Evolutionary conservation across 2,329 filamentous ascomycete genomes (phyloP).

Genomic region (Zalaria sp.): DNA sequence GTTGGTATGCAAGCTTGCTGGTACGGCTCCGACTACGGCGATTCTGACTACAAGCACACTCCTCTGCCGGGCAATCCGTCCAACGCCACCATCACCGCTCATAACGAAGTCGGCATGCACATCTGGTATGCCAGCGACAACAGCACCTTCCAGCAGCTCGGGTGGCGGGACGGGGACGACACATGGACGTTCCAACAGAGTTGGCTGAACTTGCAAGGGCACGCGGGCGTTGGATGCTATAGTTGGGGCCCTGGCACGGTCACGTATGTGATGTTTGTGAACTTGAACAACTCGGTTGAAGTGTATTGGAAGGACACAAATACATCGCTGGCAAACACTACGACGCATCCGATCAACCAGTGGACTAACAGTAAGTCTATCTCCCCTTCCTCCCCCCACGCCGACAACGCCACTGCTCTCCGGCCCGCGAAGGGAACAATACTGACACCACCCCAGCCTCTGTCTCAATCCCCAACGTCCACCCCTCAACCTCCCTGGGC

Average conservation of each 20-base stretch:
- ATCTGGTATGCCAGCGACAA: constrained; percentile 29
- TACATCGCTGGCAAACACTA: constrained; percentile 14
- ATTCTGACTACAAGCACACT: constrained; percentile 24
- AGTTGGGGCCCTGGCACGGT: constrained; percentile 24
- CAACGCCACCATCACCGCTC: constrained; percentile 14
- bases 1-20: constrained; percentile 25
- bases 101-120: constrained; percentile 24
- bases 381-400: neutral
- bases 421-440: too few species aligned
- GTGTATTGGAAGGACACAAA: constrained; percentile 32
- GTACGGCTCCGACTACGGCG: constrained; percentile 23
- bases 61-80: constrained; percentile 13
- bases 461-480: constrained; percentile 19
- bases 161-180: constrained; percentile 24
- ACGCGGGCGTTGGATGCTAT: constrained; percentile 30
- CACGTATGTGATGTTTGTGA: constrained; percentile 30
- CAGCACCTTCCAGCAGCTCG: constrained; percentile 25
- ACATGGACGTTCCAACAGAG: constrained; percentile 21
- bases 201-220: constrained; percentile 26
- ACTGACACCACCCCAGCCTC: constrained; percentile 4
- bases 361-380: constrained; percentile 18
- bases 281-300: constrained; percentile 22
- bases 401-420: neutral
- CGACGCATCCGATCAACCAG: constrained; percentile 24
- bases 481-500: constrained; percentile 25